Conservation (phyloP, 257 asterid species). For the Solanum paucissectum region DNA sequence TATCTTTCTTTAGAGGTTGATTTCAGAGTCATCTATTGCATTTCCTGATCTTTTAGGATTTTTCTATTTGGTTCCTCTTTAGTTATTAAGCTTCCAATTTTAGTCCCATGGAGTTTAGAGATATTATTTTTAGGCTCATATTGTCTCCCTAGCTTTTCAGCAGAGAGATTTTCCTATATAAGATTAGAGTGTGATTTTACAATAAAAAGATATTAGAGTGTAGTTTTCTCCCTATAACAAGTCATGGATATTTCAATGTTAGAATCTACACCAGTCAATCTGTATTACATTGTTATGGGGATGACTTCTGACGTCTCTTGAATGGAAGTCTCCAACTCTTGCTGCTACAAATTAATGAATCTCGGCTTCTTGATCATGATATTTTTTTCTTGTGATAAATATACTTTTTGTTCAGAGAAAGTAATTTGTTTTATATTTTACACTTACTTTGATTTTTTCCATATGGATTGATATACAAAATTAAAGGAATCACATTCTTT, state of each 20-base stretch:
- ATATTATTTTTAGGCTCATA: not conserved
- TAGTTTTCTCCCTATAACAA: not conserved
- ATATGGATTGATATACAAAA: not conserved
- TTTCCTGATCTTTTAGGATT: not conserved
- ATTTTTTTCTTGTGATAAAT: not conserved
- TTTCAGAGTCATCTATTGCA: not conserved
- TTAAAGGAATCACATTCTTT: not conserved
- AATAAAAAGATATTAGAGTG: not conserved
- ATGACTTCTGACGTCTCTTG: not conserved
- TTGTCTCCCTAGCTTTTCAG: not conserved
- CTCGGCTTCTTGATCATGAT: not conserved
- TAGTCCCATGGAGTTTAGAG: not conserved
- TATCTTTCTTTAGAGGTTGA: not conserved
- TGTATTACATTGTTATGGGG: not conserved
- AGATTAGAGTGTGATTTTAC: not conserved
- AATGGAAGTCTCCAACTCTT: not conserved
- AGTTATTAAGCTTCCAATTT: not conserved
- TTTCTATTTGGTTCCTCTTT: not conserved
- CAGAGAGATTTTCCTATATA: not conserved
- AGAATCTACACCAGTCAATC: not conserved
- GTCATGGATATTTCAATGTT: not conserved
- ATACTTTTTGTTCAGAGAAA: not conserved
- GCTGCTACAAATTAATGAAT: not conserved
- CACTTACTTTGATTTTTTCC: not conserved
- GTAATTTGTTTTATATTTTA: not conserved